A percentile compares a stretch with the other conserved stretches of the same genome.
These are phyloP conservation scores for Septoria linicola DNA, from an alignment of 2,329 filamentous ascomycete genomes.

Conservation along the genomic window DNA sequence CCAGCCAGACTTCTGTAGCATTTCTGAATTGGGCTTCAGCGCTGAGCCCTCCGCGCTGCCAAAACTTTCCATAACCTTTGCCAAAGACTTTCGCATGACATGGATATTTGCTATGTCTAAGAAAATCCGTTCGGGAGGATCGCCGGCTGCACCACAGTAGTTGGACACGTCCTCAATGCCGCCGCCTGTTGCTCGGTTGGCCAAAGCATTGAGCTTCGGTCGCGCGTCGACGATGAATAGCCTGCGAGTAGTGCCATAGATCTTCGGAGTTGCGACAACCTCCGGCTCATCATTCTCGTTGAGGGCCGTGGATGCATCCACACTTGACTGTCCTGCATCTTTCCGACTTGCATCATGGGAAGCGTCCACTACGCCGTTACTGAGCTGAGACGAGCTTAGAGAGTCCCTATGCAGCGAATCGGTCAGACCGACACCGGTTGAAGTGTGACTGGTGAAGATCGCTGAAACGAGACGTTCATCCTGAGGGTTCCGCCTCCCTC, in stretches of 20 bases:
- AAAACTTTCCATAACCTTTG: constrained; percentile 81
- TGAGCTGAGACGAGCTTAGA: too few relatives aligned
- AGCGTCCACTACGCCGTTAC: too few relatives aligned
- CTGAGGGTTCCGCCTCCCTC: constrained; percentile 81
- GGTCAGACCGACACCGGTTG: too few relatives aligned
- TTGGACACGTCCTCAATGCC: constrained; percentile 98
- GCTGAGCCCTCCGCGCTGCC: constrained; percentile 89
- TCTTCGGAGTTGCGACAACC: constrained; percentile 19
- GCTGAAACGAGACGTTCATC: constrained; percentile 91
- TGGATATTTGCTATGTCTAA: constrained; percentile 98
- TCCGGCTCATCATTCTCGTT: constrained; percentile 18
- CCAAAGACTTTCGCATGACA: constrained; percentile 89
- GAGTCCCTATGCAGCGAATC: too few relatives aligned
- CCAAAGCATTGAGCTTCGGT: constrained; percentile 88
- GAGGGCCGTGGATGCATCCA: too few relatives aligned
- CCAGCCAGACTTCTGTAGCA: constrained; percentile 83
- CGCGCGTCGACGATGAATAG: constrained; percentile 96
- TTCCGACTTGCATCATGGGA: too few relatives aligned
- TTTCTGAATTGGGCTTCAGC: constrained; percentile 75
- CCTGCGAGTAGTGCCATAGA: constrained; percentile 89
- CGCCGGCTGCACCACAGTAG: constrained; percentile 75
- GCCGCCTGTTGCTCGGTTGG: constrained; percentile 88
- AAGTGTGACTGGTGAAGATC: constrained; percentile 70
- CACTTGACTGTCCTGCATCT: neutral
- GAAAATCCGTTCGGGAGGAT: constrained; percentile 66